A percentile compares a stretch with the other conserved stretches of the same genome.
Conservation (phyloP, 306 rosid genomes). For the Quercus variabilis region DNA sequence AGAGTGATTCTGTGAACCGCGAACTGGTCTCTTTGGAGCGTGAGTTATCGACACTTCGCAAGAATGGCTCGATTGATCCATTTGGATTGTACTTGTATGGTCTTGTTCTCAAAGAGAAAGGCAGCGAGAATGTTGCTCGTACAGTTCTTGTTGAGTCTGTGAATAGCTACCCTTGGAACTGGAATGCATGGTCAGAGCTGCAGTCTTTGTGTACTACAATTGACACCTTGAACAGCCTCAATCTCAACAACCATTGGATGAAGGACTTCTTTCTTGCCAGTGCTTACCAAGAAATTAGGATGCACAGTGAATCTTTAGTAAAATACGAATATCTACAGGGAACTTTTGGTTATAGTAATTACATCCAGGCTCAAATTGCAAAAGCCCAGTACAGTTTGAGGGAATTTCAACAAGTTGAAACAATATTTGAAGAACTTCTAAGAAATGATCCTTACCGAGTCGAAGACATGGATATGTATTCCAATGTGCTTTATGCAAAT, state of each 20-base stretch:
- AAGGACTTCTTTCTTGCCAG: constrained; percentile 90
- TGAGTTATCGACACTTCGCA: constrained; percentile 78
- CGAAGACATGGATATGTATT: constrained; percentile 98
- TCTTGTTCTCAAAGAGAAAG: constrained; percentile 86
- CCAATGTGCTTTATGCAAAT: constrained; percentile 93
- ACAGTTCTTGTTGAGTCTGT: constrained; percentile 88
- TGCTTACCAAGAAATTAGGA: constrained; percentile 84
- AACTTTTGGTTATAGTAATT: constrained; percentile 74
- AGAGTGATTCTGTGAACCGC: constrained; percentile 63
- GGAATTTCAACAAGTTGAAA: constrained; percentile 93
- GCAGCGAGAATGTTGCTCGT: constrained; percentile 72
- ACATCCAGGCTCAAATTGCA: constrained; percentile 93
- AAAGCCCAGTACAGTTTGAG: constrained; percentile 89
- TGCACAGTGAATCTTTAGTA: constrained; percentile 72
- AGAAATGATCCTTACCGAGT: constrained; percentile 94
- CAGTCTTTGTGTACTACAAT: constrained; percentile 72
- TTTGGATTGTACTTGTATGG: constrained; percentile 89
- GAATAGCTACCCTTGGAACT: constrained; percentile 97
- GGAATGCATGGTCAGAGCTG: constrained; percentile 97
- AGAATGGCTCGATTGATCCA: constrained; percentile 71
- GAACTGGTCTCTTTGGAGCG: constrained; percentile 84
- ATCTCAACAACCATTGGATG: constrained; percentile 96
- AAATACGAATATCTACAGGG: constrained; percentile 73
- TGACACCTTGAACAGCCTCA: constrained; percentile 71
- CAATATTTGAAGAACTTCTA: constrained; percentile 87